Percentiles rank a stretch among this genome's conserved stretches.
phyloP scores from a whole-genome alignment of 1,139 yeast species.

The Lodderomyces theae region DNA sequence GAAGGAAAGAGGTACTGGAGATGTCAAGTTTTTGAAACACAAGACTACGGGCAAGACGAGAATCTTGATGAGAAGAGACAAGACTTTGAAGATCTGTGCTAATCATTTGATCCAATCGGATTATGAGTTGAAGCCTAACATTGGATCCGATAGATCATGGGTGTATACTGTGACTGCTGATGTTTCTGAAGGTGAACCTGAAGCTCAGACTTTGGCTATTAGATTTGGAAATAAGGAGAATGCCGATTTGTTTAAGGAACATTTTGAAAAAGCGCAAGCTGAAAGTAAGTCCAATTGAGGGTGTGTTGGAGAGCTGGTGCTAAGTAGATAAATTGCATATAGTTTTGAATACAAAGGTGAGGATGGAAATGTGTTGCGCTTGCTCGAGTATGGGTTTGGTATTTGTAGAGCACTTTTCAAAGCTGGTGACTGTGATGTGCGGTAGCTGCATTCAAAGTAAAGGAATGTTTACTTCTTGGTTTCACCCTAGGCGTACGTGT shows the following conservation, averaged over 20 bases:
- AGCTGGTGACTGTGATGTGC: too few relatives aligned
- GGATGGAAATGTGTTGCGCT: too few relatives aligned
- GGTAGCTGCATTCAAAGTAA: too few relatives aligned
- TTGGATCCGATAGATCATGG: constrained; percentile 98
- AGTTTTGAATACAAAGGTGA: not conserved
- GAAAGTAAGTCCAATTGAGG: constrained; percentile 10
- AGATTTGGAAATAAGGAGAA: constrained; percentile 97
- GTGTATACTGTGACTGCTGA: constrained; percentile 95
- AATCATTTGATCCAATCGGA: constrained; percentile 89
- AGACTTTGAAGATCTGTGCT: constrained; percentile 96
- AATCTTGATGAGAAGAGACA: constrained; percentile 97
- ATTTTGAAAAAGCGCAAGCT: constrained; percentile 56
- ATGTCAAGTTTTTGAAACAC: constrained; percentile 91
- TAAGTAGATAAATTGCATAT: constrained; percentile 1
- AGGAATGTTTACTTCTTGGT: too few relatives aligned
- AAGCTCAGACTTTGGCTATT: constrained; percentile 94
- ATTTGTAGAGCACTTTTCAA: too few relatives aligned
- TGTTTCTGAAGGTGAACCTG: constrained; percentile 92
- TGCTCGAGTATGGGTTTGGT: too few relatives aligned
- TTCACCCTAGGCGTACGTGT: too few relatives aligned
- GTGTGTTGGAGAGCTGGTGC: not conserved
- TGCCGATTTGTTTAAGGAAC: constrained; percentile 93
- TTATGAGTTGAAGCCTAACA: constrained; percentile 83
- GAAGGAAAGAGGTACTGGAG: constrained; percentile 99
- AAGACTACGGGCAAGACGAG: constrained; percentile 80